Evolutionary conservation across 2,329 filamentous ascomycete species (phyloP).

Genomic region (Leptographium procerum): DNA sequence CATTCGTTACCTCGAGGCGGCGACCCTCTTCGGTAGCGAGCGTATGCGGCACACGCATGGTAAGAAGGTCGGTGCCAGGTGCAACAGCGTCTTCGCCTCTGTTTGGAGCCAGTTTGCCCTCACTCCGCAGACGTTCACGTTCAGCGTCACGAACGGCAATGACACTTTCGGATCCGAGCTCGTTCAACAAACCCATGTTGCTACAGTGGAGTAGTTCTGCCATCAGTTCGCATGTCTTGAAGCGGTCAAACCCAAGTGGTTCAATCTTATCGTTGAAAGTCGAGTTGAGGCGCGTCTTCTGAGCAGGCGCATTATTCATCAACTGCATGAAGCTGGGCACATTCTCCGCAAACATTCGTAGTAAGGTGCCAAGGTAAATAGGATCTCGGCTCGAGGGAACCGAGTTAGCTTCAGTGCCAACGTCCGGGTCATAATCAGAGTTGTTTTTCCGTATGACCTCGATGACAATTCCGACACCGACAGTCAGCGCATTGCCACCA

Average conservation of each 20-base stretch:
- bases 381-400: conserved; percentile 78
- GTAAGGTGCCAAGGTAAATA: conserved; percentile 85
- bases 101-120: conserved; percentile 57
- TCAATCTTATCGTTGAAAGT: conserved; percentile 89
- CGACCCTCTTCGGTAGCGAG: conserved; percentile 52
- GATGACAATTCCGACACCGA: conserved; percentile 93
- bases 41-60: conserved; percentile 42
- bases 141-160: conserved; percentile 71
- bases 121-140: conserved; percentile 64
- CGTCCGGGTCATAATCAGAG: conserved; percentile 94
- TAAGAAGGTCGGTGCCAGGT: conserved; percentile 49
- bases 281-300: conserved; percentile 65
- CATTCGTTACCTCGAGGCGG: conserved; percentile 66
- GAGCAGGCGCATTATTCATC: conserved; percentile 66
- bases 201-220: conserved; percentile 94
- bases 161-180: conserved; percentile 77
- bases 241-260: conserved; percentile 89
- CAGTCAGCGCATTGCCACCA: conserved; percentile 87
- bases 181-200: conserved; percentile 95
- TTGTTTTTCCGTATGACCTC: conserved; percentile 99
- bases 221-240: conserved; percentile 99
- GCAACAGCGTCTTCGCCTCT: conserved; percentile 26
- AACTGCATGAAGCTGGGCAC: conserved; percentile 91
- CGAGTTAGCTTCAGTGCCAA: conserved; percentile 67
- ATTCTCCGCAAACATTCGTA: conserved; percentile 79